Percentiles rank a stretch among this genome's conserved stretches.
Evolutionary conservation across 192 early-diverging fungal species (phyloP).

Genomic region (Rhizoclosmatium globosum): DNA sequence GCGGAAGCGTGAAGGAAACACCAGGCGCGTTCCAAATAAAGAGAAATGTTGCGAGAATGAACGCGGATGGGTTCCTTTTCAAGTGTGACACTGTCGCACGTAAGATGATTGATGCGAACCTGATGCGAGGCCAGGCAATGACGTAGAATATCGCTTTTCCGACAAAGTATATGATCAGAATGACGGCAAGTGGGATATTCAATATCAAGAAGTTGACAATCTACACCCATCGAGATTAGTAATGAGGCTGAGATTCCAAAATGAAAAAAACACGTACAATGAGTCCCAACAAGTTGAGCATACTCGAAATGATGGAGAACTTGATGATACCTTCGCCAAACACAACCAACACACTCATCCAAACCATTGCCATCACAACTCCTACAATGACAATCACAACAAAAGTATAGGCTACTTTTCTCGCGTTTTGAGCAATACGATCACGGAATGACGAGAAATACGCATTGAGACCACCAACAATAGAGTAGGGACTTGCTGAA

Average conservation of each 20-base stretch:
- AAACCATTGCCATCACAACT: slow-evolving; percentile 24
- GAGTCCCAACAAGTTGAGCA: slow-evolving; percentile 23
- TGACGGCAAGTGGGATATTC: slow-evolving; percentile 29
- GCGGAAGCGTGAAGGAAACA: slow-evolving; percentile 34
- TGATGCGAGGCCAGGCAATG: slow-evolving; percentile 19
- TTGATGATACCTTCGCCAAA: slow-evolving; percentile 39
- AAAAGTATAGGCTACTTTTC: slow-evolving; percentile 23
- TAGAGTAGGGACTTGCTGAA: slow-evolving; percentile 13
- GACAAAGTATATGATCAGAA: slow-evolving; percentile 16
- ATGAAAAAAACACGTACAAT: slow-evolving; percentile 6
- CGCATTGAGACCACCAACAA: slow-evolving; percentile 8
- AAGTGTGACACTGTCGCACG: slow-evolving; percentile 4
- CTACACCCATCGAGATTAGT: not conserved
- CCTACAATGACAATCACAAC: slow-evolving; percentile 12
- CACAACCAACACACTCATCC: slow-evolving; percentile 28
- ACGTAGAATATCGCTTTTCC: slow-evolving; percentile 26
- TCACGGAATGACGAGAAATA: slow-evolving; percentile 32
- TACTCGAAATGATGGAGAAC: slow-evolving; percentile 13
- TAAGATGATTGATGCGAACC: slow-evolving; percentile 25
- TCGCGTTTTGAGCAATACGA: slow-evolving; percentile 9
- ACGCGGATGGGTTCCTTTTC: slow-evolving; percentile 13
- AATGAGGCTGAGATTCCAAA: not conserved
- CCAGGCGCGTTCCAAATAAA: slow-evolving; percentile 38
- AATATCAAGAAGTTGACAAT: slow-evolving; percentile 32
- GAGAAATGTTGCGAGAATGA: slow-evolving; percentile 26